Conservation (phyloP, 345 rosid genomes). For the Citrus inodora region DNA sequence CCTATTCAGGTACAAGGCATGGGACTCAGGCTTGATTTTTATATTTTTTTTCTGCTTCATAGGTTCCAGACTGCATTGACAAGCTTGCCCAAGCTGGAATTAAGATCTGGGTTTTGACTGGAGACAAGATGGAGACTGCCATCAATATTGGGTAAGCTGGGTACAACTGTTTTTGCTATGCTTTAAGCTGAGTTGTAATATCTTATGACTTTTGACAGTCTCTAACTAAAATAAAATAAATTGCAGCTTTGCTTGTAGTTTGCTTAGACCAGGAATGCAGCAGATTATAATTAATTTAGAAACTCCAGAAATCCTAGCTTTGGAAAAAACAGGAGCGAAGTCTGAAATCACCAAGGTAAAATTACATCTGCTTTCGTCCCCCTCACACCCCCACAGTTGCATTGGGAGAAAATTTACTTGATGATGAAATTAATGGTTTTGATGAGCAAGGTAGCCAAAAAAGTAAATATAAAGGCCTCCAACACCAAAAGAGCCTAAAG, state of each 20-base stretch:
- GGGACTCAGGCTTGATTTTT: slow-evolving; percentile 12
- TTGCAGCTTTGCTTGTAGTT: slow-evolving; percentile 86
- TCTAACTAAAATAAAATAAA: slow-evolving; percentile 23
- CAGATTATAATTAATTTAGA: slow-evolving; percentile 83
- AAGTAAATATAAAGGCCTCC: neutral
- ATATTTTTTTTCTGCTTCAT: slow-evolving; percentile 1
- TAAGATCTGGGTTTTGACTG: slow-evolving; percentile 96
- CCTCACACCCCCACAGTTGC: neutral
- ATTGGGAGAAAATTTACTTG: neutral
- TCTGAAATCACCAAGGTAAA: slow-evolving; percentile 56
- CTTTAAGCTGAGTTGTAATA: neutral
- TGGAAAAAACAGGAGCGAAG: slow-evolving; percentile 74
- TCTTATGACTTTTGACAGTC: neutral
- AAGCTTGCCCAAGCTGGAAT: slow-evolving; percentile 98
- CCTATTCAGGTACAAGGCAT: neutral
- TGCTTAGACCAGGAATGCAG: slow-evolving; percentile 95
- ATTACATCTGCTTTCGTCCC: slow-evolving; percentile 4
- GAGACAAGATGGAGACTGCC: slow-evolving; percentile 99
- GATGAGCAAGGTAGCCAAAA: neutral
- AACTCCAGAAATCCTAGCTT: slow-evolving; percentile 53
- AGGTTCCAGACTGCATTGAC: slow-evolving; percentile 98
- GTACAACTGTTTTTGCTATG: neutral
- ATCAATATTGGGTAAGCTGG: slow-evolving; percentile 84
- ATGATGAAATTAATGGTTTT: neutral
- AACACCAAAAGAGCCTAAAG: neutral